These are phyloP conservation scores for Lactifluus subvellereus DNA, from an alignment of 768 basidiomycete genomes.

Conservation along the genomic window DNA sequence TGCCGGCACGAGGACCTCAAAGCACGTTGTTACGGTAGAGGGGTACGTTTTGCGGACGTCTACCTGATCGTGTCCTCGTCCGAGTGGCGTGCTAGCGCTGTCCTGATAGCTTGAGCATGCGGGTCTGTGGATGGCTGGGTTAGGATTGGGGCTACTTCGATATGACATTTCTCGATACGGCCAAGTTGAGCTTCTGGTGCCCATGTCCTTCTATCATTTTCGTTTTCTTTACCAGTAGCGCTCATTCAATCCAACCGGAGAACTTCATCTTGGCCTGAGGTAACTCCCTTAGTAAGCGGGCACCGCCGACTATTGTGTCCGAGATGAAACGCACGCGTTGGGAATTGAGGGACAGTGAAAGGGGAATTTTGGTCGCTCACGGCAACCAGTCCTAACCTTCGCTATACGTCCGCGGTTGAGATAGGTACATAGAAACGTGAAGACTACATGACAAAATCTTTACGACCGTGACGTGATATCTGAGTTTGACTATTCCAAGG, in stretches of 20 bases:
- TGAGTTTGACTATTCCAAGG: neutral
- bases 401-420: conserved; percentile 1
- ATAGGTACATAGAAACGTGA: neutral
- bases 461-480: neutral
- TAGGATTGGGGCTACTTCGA: too few species aligned
- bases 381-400: neutral
- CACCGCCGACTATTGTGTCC: neutral
- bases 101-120: too few species aligned
- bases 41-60: neutral
- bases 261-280: neutral
- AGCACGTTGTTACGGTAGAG: neutral
- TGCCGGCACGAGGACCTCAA: neutral
- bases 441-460: neutral
- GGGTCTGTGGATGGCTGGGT: too few species aligned
- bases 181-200: neutral
- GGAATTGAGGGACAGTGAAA: neutral
- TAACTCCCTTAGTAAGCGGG: neutral
- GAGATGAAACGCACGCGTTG: neutral
- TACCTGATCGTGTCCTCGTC: too few species aligned
- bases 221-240: neutral
- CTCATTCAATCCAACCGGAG: neutral
- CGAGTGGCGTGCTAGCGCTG: too few species aligned
- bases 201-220: neutral
- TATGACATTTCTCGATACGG: too few species aligned
- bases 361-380: neutral